These are phyloP conservation scores for Schoenoplectus triqueter DNA, from an alignment of 202 grass and related monocot genomes.

Conservation along the genomic window DNA sequence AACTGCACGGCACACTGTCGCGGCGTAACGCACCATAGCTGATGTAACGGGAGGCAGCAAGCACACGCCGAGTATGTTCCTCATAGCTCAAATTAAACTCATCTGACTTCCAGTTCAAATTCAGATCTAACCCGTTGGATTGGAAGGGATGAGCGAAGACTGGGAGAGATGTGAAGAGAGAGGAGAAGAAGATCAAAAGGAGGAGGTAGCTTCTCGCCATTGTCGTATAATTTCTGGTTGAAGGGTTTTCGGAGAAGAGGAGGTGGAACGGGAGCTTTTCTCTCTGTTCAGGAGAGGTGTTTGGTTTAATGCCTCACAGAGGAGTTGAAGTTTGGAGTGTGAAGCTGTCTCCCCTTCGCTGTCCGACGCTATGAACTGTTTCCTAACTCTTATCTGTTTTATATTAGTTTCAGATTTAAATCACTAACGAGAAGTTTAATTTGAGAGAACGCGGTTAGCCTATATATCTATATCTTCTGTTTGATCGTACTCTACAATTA, in stretches of 20 bases:
- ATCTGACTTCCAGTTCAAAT: conserved; percentile 31
- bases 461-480: neutral
- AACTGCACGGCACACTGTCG: conserved; percentile 60
- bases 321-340: neutral
- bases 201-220: conserved; percentile 19
- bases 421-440: neutral
- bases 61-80: conserved; percentile 49
- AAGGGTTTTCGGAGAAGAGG: neutral
- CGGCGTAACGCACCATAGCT: conserved; percentile 58
- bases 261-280: neutral
- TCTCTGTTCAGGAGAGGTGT: neutral
- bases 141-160: neutral
- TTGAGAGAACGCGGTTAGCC: conserved; percentile 14
- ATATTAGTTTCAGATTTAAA: neutral
- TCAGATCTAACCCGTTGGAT: conserved; percentile 8
- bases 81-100: conserved; percentile 42
- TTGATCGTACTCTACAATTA: conserved; percentile 15
- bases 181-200: conserved; percentile 13
- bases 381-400: neutral
- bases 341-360: neutral
- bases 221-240: neutral
- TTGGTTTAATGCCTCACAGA: conserved; percentile 11
- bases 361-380: neutral
- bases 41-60: conserved; percentile 43
- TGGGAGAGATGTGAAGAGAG: neutral